Evolutionary conservation across 306 rosid species (phyloP).

Genomic region (Cucumis melo): DNA sequence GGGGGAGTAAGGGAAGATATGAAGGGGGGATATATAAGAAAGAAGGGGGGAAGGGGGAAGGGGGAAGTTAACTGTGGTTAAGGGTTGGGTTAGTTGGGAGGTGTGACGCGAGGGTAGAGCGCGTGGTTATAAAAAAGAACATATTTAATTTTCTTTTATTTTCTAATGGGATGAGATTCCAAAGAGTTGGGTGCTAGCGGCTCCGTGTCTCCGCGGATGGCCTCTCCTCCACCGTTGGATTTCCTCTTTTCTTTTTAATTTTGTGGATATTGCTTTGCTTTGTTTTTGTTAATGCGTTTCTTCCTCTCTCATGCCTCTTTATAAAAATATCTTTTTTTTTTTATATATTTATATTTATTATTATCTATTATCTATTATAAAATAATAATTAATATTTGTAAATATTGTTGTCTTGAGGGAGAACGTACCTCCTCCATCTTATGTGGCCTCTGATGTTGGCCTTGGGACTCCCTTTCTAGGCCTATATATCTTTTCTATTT

Average conservation of each 20-base stretch:
- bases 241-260: background rate
- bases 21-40: constrained; percentile 13
- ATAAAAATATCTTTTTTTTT: background rate
- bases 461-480: too few relatives aligned
- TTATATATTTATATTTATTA: background rate
- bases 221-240: constrained; percentile 87
- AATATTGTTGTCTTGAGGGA: too few relatives aligned
- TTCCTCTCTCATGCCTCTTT: background rate
- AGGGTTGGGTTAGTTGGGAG: background rate
- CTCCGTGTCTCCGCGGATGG: constrained; percentile 99
- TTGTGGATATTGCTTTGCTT: background rate
- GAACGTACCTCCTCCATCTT: too few relatives aligned
- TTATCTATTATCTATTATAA: too few relatives aligned
- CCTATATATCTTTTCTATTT: too few relatives aligned
- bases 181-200: constrained; percentile 83
- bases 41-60: background rate
- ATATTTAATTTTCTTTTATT: background rate
- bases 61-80: background rate
- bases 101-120: background rate
- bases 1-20: background rate
- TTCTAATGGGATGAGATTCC: constrained; percentile 49
- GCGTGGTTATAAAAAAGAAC: background rate
- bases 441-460: too few relatives aligned
- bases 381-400: too few relatives aligned
- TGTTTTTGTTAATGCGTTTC: background rate